These are phyloP conservation scores for Thozetella sp. DNA, from an alignment of 495 filamentous ascomycete genomes.

Conservation along the genomic window DNA sequence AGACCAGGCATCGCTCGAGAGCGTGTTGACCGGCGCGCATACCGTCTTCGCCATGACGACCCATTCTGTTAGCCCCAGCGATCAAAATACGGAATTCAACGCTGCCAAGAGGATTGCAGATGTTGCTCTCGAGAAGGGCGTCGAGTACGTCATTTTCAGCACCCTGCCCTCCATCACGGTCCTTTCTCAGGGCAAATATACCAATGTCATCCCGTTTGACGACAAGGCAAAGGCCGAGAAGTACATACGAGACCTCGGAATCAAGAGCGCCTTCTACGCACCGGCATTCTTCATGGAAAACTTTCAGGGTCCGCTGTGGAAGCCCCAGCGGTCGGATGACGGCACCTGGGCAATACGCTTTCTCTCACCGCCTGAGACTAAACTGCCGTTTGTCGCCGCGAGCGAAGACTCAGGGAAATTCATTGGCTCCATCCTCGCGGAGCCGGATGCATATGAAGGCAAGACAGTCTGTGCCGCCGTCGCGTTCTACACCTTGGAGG, in stretches of 20 bases:
- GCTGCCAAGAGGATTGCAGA: constrained; percentile 43
- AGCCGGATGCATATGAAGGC: constrained; percentile 52
- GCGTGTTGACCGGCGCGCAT: constrained; percentile 15
- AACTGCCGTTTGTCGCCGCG: constrained; percentile 46
- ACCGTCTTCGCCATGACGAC: not conserved
- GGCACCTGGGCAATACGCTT: constrained; percentile 36
- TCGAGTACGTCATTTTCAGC: constrained; percentile 47
- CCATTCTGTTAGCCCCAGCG: constrained; percentile 29
- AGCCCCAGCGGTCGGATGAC: constrained; percentile 17
- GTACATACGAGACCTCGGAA: constrained; percentile 37
- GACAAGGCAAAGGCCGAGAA: constrained; percentile 41
- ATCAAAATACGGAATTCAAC: constrained; percentile 32
- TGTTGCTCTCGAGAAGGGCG: constrained; percentile 38
- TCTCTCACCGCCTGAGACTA: constrained; percentile 24
- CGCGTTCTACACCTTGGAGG: constrained; percentile 33
- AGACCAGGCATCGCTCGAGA: constrained; percentile 32
- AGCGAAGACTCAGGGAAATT: constrained; percentile 52
- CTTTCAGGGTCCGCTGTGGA: constrained; percentile 25
- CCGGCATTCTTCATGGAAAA: constrained; percentile 51
- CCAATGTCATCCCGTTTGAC: constrained; percentile 37
- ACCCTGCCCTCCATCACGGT: constrained; percentile 27
- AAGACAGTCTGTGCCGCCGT: constrained; percentile 42
- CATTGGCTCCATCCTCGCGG: constrained; percentile 49
- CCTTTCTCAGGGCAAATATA: constrained; percentile 35
- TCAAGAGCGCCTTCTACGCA: constrained; percentile 38